phyloP scores from a whole-genome alignment of 306 rosid genomes.

The Vicia faba region DNA sequence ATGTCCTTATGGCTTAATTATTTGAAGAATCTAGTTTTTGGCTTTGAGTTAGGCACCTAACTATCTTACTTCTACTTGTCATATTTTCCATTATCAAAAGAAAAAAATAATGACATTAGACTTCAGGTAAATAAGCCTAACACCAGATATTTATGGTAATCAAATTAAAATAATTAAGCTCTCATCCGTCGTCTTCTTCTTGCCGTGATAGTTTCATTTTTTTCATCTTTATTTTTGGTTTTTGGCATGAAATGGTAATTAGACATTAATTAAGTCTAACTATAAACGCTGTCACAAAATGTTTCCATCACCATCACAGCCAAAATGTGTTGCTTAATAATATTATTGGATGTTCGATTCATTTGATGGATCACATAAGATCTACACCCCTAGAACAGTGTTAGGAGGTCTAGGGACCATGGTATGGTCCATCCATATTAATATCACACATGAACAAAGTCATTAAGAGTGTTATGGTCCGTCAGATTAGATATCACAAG shows the following conservation, averaged over 20 bases:
- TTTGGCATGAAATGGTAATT: neutral
- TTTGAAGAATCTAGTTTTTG: neutral
- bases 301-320: neutral
- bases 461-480: no score
- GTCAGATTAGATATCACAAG: no score
- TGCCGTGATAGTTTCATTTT: slow-evolving; percentile 21
- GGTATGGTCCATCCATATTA: no score
- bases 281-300: neutral
- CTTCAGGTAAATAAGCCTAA: slow-evolving; percentile 14
- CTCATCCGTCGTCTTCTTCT: slow-evolving; percentile 2
- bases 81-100: neutral
- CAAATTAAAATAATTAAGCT: neutral
- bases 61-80: neutral
- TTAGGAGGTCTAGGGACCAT: no score
- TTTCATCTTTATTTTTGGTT: slow-evolving; percentile 13
- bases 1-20: neutral
- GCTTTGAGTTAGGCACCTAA: neutral
- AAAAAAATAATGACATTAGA: slow-evolving; percentile 18
- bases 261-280: neutral
- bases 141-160: slow-evolving; percentile 16
- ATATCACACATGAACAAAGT: no score
- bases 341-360: no score
- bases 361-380: no score
- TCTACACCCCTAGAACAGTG: no score
- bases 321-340: neutral